These are phyloP conservation scores for Sergeia podlipaevii DNA, from an alignment of 208 protist species.

Conservation along the genomic window DNA sequence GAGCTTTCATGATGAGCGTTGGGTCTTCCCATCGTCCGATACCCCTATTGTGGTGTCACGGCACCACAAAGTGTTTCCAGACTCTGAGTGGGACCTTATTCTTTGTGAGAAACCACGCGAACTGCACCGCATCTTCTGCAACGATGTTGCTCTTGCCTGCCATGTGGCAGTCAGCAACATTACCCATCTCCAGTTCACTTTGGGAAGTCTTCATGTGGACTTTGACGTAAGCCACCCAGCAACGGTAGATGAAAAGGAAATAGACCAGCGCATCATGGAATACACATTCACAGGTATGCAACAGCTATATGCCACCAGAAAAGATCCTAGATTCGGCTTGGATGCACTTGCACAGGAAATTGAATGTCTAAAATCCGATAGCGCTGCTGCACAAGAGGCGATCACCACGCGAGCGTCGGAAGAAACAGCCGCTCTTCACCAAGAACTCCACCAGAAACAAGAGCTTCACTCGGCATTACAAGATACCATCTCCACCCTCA, in stretches of 20 bases:
- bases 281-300: constrained; percentile 19
- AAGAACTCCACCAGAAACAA: too few species aligned
- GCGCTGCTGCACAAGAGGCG: too few species aligned
- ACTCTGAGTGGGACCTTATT: constrained; percentile 20
- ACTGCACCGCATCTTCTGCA: constrained; percentile 15
- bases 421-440: too few species aligned
- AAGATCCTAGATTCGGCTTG: constrained; percentile 13
- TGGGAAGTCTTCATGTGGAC: constrained; percentile 20
- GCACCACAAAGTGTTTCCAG: constrained; percentile 22
- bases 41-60: not conserved
- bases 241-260: constrained; percentile 2
- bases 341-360: constrained; percentile 20
- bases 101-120: constrained; percentile 15
- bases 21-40: not conserved
- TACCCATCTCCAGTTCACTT: constrained; percentile 17
- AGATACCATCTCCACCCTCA: too few species aligned
- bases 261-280: constrained; percentile 13
- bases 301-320: constrained; percentile 13
- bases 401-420: too few species aligned
- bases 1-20: constrained; percentile 14
- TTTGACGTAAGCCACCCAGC: constrained; percentile 19
- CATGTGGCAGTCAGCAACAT: constrained; percentile 14
- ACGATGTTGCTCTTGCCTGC: constrained; percentile 24
- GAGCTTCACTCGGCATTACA: too few species aligned
- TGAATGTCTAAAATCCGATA: constrained; percentile 1